phyloP scores from a whole-genome alignment of 495 filamentous ascomycete genomes.

The Jackrogersella multiformis region DNA sequence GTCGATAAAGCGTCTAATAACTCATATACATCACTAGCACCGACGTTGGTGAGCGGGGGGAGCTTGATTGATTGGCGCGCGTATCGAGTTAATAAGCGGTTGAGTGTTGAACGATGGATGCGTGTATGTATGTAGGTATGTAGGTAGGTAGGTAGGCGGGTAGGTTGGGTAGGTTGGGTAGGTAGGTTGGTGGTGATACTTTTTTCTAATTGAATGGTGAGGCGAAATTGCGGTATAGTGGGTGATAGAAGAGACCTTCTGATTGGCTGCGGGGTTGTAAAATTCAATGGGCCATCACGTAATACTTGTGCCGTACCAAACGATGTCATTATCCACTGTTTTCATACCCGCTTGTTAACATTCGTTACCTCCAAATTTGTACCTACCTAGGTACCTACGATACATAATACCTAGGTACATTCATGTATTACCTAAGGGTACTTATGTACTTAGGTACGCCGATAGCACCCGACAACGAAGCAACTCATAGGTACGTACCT shows the following conservation, averaged over 20 bases:
- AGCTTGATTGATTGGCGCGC: not conserved
- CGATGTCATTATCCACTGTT: not conserved
- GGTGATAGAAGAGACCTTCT: constrained; percentile 1
- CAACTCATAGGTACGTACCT: constrained; percentile 14
- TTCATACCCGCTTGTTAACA: not conserved
- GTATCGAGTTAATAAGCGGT: not conserved
- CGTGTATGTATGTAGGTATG: no score
- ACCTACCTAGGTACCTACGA: not conserved
- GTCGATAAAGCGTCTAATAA: constrained; percentile 24
- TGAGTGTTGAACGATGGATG: constrained; percentile 3
- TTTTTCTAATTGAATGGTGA: constrained; percentile 18
- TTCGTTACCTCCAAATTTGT: not conserved
- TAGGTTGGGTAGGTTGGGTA: constrained; percentile 3
- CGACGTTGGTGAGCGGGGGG: not conserved
- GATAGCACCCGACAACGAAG: no score
- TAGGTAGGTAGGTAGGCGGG: no score
- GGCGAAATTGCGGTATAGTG: constrained; percentile 33
- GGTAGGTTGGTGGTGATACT: constrained; percentile 27
- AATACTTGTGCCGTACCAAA: not conserved
- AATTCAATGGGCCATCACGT: not conserved
- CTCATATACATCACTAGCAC: constrained; percentile 24
- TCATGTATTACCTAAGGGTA: no score
- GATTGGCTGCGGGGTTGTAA: constrained; percentile 15
- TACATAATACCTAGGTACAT: no score
- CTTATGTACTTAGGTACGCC: no score